Evolutionary conservation across 2,329 filamentous ascomycete genomes (phyloP), one percentile per base, ranked within the genome.

Genomic region (Fusarium succisae): DNA sequence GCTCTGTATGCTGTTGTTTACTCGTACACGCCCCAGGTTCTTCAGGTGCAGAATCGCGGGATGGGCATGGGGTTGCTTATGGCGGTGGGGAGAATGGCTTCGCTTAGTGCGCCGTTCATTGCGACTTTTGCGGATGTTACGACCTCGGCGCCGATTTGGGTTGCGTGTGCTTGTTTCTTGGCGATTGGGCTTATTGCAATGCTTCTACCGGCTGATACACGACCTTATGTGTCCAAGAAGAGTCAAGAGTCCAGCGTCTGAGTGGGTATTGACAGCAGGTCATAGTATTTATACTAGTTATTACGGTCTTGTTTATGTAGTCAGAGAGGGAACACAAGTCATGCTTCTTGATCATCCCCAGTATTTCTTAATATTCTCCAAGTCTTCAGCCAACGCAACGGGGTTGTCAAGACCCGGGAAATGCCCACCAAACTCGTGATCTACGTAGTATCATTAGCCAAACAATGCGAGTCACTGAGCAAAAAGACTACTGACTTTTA

Each of bases 21-120:
- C 12, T 61, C 58, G 4, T 61, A 61, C 20, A 61, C 58, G 1
- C 58, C 47, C 1, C 58, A 61, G 37, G 47, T 61, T 11, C 47
- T 62, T 22, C n/a, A 56, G 18, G 59, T 62, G 3, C 50, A 62
- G 50, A 62, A 62, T 38, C 50, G 59, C 10, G 59, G 59, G 6
- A 26, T 62, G 28, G 59, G 59, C 22, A 62, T 32, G 18, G 48
- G 59, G 8, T 3, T 56, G 15, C 59, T 62, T 1, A 62, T 62
- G 59, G 59, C 48, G 4, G 10, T 28, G 7, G 59, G 59, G 3
- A 38, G 59, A 11, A 62, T 56, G 59, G 50, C 59, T 11, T 62
- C 59, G 5, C 38, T 62, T 1, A 62, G 59, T 30, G 50, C 59
- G 1, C 59, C 59, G 3, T 62, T 62, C 20, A 62, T 62, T 8